A percentile compares a stretch with the other conserved stretches of the same genome.
Conservation (phyloP, 495 filamentous ascomycete genomes). For the Neurospora hispaniola region DNA sequence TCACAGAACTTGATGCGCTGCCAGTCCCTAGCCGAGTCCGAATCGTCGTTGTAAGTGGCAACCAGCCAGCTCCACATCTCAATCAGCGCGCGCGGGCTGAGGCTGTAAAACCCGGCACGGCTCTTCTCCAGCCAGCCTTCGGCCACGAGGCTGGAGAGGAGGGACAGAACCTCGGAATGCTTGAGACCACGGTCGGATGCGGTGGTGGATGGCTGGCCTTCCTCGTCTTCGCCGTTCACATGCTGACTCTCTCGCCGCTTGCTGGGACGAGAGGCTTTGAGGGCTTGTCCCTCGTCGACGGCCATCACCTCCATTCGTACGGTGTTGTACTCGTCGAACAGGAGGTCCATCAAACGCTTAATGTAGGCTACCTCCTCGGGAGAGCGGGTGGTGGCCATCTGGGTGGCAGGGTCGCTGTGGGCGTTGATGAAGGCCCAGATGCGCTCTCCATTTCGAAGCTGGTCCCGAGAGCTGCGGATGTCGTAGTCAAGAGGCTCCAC, state of each 20-base stretch:
- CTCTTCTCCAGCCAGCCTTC: slow-evolving; percentile 81
- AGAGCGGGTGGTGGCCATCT: slow-evolving; percentile 71
- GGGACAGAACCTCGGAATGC: slow-evolving; percentile 62
- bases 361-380: slow-evolving; percentile 86
- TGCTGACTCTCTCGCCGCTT: slow-evolving; percentile 29
- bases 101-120: slow-evolving; percentile 55
- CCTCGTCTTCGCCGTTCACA: slow-evolving; percentile 29
- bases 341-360: slow-evolving; percentile 77
- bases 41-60: slow-evolving; percentile 70
- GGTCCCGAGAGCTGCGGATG: slow-evolving; percentile 61
- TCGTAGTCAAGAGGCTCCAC: slow-evolving; percentile 78
- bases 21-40: slow-evolving; percentile 41
- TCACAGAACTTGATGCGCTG: slow-evolving; percentile 77
- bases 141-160: slow-evolving; percentile 57
- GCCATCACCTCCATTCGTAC: slow-evolving; percentile 67
- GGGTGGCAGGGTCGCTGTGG: slow-evolving; percentile 68
- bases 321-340: slow-evolving; percentile 84
- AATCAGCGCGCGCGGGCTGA: slow-evolving; percentile 68
- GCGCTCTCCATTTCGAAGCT: slow-evolving; percentile 39
- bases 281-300: slow-evolving; percentile 63
- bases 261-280: slow-evolving; percentile 45
- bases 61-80: slow-evolving; percentile 76
- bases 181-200: slow-evolving; percentile 45
- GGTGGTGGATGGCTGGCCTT: slow-evolving; percentile 14
- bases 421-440: slow-evolving; percentile 80